Base-by-base conservation (phyloP, 2,329 filamentous ascomycete genomes). In the Chrysosporium keratinophilum region DNA sequence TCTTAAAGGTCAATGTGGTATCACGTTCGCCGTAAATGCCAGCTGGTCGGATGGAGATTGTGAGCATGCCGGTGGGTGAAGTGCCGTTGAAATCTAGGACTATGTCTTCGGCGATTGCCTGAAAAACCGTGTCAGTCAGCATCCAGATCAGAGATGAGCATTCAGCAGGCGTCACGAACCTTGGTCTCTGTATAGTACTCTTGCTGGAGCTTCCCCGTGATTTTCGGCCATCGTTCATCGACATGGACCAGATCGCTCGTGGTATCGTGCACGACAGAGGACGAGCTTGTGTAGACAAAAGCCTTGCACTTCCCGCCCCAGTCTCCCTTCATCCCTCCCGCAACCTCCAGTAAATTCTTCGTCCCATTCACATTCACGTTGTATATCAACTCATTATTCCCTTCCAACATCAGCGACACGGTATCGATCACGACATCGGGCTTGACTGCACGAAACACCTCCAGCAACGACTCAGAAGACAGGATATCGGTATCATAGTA, bases 131-230 rank as follows among this genome's bases (percentile, higher is more conserved):
- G 19, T 33, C 46, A 31, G 9, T 54, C n/a, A 54, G 19, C 52
- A 33, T 45, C 10, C 12, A 20, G 34, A 48, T 43, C 5, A 37
- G 19, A 37, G n/a, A 37, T 46, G 23, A 7, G 20, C 19, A 34
- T 48, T 34, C 43, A 7, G 12, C 1, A 5, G 23, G 12, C 12
- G 10, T 39, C 3, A 57, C 64, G 54, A 60, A 86, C 87, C 81
- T 96, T 97, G 12, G 88, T 94, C 71, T 90, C 84, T 31, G 89
- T 89, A 71, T 97, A 97, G 70, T 88, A 88, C 69, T 89, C 86
- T 53, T 76, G 76, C 70, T 90, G 84, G 60, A 81, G 71, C 56
- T 79, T 78, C 33, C 87, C 87, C 45, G 81, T 77, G 50, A 93
- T 83, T 48, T 85, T 78, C 28, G 88, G 88, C 78, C 85, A 88